These are phyloP conservation scores for Cryphonectria parasitica DNA, from an alignment of 2,329 filamentous ascomycete species.

Conservation along the genomic window DNA sequence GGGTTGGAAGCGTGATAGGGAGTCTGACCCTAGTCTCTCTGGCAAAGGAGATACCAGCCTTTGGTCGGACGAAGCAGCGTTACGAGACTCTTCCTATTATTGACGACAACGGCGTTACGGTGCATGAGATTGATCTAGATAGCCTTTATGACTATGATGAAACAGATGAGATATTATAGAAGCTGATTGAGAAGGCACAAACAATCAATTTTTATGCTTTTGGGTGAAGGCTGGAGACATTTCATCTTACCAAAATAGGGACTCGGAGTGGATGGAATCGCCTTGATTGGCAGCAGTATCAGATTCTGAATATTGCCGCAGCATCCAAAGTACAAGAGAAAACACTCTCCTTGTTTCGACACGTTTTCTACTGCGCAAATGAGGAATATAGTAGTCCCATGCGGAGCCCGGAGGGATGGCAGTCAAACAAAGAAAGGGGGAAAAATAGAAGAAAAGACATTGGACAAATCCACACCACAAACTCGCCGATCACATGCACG, in stretches of 20 bases:
- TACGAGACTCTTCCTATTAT: neutral
- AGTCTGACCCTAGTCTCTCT: slow-evolving; percentile 21
- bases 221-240: no score
- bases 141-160: slow-evolving; percentile 16
- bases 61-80: neutral
- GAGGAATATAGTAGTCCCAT: neutral
- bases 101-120: neutral
- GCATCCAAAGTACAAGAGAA: neutral
- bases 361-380: neutral
- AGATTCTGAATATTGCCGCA: neutral
- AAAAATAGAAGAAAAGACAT: no score
- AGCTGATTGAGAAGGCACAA: neutral
- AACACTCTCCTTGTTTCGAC: neutral
- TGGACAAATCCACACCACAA: no score
- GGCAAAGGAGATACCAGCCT: slow-evolving; percentile 19
- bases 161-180: neutral
- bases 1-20: slow-evolving; percentile 13
- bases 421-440: neutral
- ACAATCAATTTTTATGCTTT: neutral
- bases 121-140: slow-evolving; percentile 13
- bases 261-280: no score
- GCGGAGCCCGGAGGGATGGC: neutral
- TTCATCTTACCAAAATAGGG: no score
- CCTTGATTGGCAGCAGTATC: neutral
- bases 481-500: neutral